A percentile compares a stretch with the other conserved stretches of the same genome.
These are phyloP conservation scores for Coemansia sp. DNA, from an alignment of 192 early-diverging fungal genomes.

Conservation along the genomic window DNA sequence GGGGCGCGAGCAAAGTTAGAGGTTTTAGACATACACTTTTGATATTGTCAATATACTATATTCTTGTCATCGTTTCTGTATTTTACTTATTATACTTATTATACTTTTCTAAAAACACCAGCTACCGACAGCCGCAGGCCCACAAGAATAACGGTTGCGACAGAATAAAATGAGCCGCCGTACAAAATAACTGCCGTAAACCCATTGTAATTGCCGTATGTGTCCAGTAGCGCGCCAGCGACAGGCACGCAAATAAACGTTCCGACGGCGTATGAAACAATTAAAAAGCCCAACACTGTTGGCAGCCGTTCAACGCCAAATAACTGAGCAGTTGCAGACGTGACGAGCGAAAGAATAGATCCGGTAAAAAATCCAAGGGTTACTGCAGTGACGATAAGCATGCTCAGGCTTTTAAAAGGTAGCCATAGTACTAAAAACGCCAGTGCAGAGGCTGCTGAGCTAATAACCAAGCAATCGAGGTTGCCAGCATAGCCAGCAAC, in stretches of 20 bases:
- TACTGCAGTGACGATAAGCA: conserved; percentile 15
- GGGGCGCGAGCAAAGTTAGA: too few relatives aligned
- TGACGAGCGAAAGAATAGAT: conserved; percentile 16
- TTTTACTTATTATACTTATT: not conserved
- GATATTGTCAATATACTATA: too few relatives aligned
- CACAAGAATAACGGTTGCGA: conserved; percentile 12
- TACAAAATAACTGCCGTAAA: conserved; percentile 28
- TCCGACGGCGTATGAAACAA: conserved; percentile 21
- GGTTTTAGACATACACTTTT: too few relatives aligned
- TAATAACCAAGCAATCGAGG: conserved; percentile 14
- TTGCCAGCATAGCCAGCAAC: conserved; percentile 20
- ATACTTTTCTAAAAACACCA: not conserved
- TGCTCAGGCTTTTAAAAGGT: conserved; percentile 15
- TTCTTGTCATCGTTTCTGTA: too few relatives aligned
- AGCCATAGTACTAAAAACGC: conserved; percentile 33
- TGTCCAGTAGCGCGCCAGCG: conserved; percentile 25
- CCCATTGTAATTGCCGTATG: conserved; percentile 23
- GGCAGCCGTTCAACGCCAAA: conserved; percentile 30
- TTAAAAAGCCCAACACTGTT: conserved; percentile 26
- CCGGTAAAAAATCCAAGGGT: conserved; percentile 26
- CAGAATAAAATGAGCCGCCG: conserved; percentile 16
- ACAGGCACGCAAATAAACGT: conserved; percentile 21
- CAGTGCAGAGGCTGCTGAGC: conserved; percentile 4
- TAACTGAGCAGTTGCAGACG: conserved; percentile 17
- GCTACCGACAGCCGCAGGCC: conserved; percentile 8